These are phyloP conservation scores for Saccharum spontaneum DNA, from an alignment of 176 grass and related monocot genomes.

Conservation along the genomic window DNA sequence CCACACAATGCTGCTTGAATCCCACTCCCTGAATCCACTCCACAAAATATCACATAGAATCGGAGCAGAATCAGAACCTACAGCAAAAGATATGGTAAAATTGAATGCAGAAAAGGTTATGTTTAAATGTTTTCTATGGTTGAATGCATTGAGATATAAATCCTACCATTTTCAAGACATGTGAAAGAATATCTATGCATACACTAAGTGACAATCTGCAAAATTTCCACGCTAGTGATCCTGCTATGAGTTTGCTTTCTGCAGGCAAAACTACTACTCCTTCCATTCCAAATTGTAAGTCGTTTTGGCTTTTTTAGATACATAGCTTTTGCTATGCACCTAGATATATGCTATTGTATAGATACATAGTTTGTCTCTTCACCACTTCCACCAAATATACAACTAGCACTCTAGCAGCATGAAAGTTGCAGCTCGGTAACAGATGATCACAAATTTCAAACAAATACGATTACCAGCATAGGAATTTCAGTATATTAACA, in stretches of 20 bases:
- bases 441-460: not conserved
- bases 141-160: not conserved
- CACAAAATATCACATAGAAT: constrained; percentile 55
- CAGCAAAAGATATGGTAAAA: constrained; percentile 21
- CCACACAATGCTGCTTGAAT: constrained; percentile 55
- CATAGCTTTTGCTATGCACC: not conserved
- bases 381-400: not conserved
- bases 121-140: not conserved
- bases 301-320: not conserved
- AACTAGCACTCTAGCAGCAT: not conserved
- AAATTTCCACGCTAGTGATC: not conserved
- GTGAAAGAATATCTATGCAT: not conserved
- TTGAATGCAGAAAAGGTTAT: not conserved
- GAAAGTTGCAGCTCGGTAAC: not conserved
- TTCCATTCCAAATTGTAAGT: not conserved
- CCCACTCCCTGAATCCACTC: constrained; percentile 53
- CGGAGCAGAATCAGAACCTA: constrained; percentile 60
- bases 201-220: not conserved
- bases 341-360: not conserved
- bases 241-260: not conserved
- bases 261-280: not conserved
- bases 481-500: not conserved
- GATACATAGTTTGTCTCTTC: not conserved
- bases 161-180: not conserved
- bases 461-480: not conserved